Conservation (phyloP, 202 grass and related monocot species). For the Digitaria exilis region DNA sequence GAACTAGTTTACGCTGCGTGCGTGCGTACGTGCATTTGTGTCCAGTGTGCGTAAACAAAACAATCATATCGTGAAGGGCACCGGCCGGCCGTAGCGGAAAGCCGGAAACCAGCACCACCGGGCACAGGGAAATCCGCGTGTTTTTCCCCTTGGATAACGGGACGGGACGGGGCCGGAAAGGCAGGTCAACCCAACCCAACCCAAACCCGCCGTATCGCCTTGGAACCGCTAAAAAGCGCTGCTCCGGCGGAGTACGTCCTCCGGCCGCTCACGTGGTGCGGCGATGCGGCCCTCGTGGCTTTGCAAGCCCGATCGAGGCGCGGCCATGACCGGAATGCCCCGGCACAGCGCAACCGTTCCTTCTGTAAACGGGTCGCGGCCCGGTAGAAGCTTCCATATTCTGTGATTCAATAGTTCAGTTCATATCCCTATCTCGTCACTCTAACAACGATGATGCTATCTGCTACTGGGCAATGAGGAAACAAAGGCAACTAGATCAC, state of each 20-base stretch:
- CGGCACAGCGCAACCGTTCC: not conserved
- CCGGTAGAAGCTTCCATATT: not conserved
- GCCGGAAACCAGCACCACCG: no score
- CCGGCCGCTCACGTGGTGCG: not conserved
- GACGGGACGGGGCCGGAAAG: no score
- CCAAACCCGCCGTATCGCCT: slow-evolving; percentile 3
- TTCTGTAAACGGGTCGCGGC: not conserved
- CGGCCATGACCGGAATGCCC: slow-evolving; percentile 12
- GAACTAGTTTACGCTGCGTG: not conserved
- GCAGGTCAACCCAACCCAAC: not conserved
- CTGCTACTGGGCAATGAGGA: not conserved
- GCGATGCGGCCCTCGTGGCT: not conserved
- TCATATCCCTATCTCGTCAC: not conserved
- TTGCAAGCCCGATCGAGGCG: no score
- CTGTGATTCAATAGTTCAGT: no score
- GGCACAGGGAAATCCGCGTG: not conserved
- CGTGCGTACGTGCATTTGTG: no score
- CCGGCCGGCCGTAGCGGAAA: no score
- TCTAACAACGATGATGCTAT: not conserved
- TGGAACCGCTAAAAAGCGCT: not conserved
- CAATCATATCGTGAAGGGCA: no score
- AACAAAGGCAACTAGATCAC: not conserved
- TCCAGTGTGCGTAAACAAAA: no score
- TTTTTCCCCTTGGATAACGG: not conserved
- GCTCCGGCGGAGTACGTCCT: not conserved